Base-by-base conservation (phyloP, 129 eudicot species). In the Oenanthe sinensis region DNA sequence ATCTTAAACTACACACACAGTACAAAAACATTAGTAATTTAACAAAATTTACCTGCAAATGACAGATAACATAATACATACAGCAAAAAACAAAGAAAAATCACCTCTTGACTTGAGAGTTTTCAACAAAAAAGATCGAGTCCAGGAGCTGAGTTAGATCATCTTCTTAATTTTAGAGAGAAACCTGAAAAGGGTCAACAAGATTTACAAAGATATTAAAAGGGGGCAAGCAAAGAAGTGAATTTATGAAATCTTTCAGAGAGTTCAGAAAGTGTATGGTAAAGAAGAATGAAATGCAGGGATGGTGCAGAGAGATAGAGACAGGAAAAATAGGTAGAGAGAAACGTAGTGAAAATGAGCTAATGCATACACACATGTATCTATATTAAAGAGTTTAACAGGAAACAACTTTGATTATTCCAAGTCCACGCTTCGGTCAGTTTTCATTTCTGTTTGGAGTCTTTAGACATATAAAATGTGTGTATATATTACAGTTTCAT, bases 111-210 rank as follows among this genome's bases (percentile, higher is more conserved):
- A 14, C 7, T 20, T 50, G 17, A 70, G 17, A 70, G 28, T 44
- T 8, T 2, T 42, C 3, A 15, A 37, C 42, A 50, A 71, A 71
- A 5, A 8, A 47, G 52, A 42, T 11, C 4, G 48, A 15, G 33
- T 45, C 24, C 65, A 55, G n/a, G 40, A 68, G 81, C 81, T 68
- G 13, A 79, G 40, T 20, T 33, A 48, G 36, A 49, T 4, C 70
- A 70, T n/a, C 26, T n/a, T 50, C 26, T n/a, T 52, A 50, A 0
- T 36, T 36, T 16, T 2, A 48, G 47, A 69, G 24, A 12, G 22
- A 69, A n/a, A 37, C 4, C 2, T 69, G n/a, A 69, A 69, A 69
- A 69, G 74, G 74, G 74, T 69, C 74, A 37, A 19, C 74, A 69
- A 37, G 74, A 69, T 69, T 69, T 69, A 37, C 12, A 36, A 36